Conservation (phyloP, 2,329 filamentous ascomycete genomes). For the Exophiala mesophila region DNA sequence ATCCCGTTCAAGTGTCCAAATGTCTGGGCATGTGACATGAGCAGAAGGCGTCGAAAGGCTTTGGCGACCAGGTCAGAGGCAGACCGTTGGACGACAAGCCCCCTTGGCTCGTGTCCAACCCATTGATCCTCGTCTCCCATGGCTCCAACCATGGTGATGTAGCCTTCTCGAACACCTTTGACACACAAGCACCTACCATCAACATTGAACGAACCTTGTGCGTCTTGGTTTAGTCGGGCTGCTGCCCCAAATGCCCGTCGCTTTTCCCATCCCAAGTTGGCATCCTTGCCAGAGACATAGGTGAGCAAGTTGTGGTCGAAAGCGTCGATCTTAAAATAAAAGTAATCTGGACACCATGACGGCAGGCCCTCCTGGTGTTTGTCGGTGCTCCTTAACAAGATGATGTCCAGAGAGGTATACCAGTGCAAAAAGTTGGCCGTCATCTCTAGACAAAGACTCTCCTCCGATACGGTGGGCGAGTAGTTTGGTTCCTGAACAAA, state of each 20-base stretch:
- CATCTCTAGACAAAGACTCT: slow-evolving; percentile 17
- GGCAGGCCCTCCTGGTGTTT: slow-evolving; percentile 6
- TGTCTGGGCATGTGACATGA: slow-evolving; percentile 17
- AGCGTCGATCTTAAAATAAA: slow-evolving; percentile 12
- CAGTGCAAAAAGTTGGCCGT: slow-evolving; percentile 15
- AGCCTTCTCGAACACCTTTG: slow-evolving; percentile 11
- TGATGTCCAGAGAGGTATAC: slow-evolving; percentile 17
- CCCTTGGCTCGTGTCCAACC: not conserved
- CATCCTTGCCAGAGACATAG: slow-evolving; percentile 12
- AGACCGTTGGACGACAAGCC: not conserved
- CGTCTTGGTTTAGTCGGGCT: slow-evolving; percentile 9
- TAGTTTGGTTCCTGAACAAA: slow-evolving; percentile 18
- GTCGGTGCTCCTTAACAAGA: slow-evolving; percentile 15
- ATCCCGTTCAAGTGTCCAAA: slow-evolving; percentile 9
- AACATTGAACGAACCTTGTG: slow-evolving; percentile 10
- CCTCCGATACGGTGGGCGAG: slow-evolving; percentile 10
- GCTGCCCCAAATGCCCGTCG: slow-evolving; percentile 15
- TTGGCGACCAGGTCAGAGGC: slow-evolving; percentile 10
- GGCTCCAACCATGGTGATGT: slow-evolving; percentile 10
- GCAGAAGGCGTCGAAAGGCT: slow-evolving; percentile 15
- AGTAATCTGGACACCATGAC: slow-evolving; percentile 19
- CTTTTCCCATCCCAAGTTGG: slow-evolving; percentile 18
- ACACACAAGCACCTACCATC: slow-evolving; percentile 8
- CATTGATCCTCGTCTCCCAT: not conserved
- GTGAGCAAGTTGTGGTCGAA: slow-evolving; percentile 13